Evolutionary conservation across 805 yeast genomes (phyloP), one percentile per base, ranked within the genome.

Genomic region (Debaryomyces prosopidis): DNA sequence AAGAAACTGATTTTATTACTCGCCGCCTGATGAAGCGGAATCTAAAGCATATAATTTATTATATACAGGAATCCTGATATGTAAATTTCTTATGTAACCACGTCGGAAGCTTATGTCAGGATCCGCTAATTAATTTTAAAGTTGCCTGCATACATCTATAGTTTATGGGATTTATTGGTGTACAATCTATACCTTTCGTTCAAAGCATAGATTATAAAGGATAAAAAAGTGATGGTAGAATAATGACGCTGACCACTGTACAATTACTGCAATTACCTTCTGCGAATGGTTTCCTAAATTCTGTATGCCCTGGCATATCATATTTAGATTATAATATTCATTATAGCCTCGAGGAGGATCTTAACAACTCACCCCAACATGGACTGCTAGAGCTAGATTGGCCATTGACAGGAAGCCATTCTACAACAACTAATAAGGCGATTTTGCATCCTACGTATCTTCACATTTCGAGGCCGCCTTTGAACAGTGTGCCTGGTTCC

Each of bases 381-480:
- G 18, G 11, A 10, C 33, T 38, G 19, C 5, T 34, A 19, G 42
- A 23, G 18, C 26, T 28, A n/a, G 50, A 47, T 34, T 69, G 69
- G 69, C 71, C 68, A 14, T 52, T 66, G 6, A 46, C 56, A 2
- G 54, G 49, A 8, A 38, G 15, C 14, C 26, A 15, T 12, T 41
- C 55, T 33, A 33, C 44, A 9, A 42, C 50, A 9, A 46, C 46
- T 12, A 40, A 46, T 1, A 42, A 44, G 15, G 59, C 63, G 2
- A 49, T 44, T 19, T 51, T 71, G 16, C 51, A 57, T 17, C 42
- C 43, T 4, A 41, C 54, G 2, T 72, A 72, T 46, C 52, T 72
- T 41, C 66, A 71, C 48, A 57, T 72, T 14, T 60, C 74, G 20
- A 49, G 76, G 19, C 75, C 75, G 11, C 68, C 69, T 5, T 52